A percentile compares a stretch with the other conserved stretches of the same genome.
These are phyloP conservation scores for Asclepias syriaca DNA, from an alignment of 257 asterid genomes.

Conservation along the genomic window DNA sequence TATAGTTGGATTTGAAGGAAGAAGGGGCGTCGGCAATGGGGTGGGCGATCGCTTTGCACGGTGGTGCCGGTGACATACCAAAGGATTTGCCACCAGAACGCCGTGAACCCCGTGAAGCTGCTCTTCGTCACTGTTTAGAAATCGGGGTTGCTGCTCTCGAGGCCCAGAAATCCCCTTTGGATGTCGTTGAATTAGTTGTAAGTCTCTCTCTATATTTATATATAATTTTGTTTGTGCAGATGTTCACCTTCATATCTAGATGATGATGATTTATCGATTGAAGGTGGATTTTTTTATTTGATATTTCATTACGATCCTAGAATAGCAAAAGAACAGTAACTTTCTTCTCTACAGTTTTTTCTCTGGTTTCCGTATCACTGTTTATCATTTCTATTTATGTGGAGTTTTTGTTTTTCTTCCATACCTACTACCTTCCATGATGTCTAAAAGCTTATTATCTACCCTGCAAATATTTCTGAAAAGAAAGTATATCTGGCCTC, in stretches of 20 bases:
- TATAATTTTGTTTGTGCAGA: neutral
- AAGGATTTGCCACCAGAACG: slow-evolving; percentile 54
- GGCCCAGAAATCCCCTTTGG: slow-evolving; percentile 68
- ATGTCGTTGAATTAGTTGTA: slow-evolving; percentile 89
- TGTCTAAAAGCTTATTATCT: neutral
- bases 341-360: neutral
- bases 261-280: neutral
- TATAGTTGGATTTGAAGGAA: neutral
- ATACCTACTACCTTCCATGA: neutral
- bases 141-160: slow-evolving; percentile 73
- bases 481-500: neutral
- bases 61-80: slow-evolving; percentile 92
- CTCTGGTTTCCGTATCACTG: neutral
- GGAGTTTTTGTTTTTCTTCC: neutral
- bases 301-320: neutral
- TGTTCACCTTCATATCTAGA: neutral
- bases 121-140: slow-evolving; percentile 66
- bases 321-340: neutral
- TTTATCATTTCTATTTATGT: neutral
- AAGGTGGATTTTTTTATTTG: neutral
- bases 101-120: slow-evolving; percentile 59
- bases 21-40: slow-evolving; percentile 43
- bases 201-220: neutral
- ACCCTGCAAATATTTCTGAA: neutral
- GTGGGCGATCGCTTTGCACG: slow-evolving; percentile 95